Base-by-base conservation (phyloP, 2,329 filamentous ascomycete species). In the Neophaeococcomyces mojaviensis region DNA sequence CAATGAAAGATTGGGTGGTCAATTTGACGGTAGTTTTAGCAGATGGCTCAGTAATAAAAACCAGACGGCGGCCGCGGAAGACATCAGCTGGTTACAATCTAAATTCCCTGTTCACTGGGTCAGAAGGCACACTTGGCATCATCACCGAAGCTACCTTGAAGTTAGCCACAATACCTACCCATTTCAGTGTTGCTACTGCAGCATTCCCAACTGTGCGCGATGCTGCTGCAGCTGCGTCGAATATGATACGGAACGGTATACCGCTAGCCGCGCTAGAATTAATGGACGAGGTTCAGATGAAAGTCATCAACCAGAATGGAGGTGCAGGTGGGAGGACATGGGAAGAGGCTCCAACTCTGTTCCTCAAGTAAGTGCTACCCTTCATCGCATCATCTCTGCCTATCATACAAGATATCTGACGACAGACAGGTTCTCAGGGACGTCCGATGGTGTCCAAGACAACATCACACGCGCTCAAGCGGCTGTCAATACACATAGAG, bases 1-100 rank as follows among this genome's bases (percentile, higher is more conserved):
- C 88, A 2, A 95, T 95, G 88, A 82, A 86, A 52, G 88, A 95
- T 62, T 95, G 88, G 88, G 89, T 95, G 10, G 69, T 94, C 18
- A 84, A 79, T 44, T 68, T 95, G 55, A 95, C 88, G 0, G 86
- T 94, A 3, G 88, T 95, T 9, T 74, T 95, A 58, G 88, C 88
- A 15, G 89, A 95, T 64, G 88, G 88, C 40, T 94, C 88, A 1
- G 68, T 95, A 42, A 83, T 96, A 68, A 90, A 89, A 72, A 96
- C 89, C 9, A 77, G 86, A 52, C 88, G 94, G 65, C 78, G 88
- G 39, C 88, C 88, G 9, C 78, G 88, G 55, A 96, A 95, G 72
- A 89, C 84, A 59, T 88, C 84, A 46, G 89, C 89, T 26, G 89
- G 89, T 20, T 96, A 96, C 67, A 88, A 96, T 63, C 76, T 96